Base-by-base conservation (phyloP, 225 moss, liverwort and hornwort species). In the Takakia lepidozioides region DNA sequence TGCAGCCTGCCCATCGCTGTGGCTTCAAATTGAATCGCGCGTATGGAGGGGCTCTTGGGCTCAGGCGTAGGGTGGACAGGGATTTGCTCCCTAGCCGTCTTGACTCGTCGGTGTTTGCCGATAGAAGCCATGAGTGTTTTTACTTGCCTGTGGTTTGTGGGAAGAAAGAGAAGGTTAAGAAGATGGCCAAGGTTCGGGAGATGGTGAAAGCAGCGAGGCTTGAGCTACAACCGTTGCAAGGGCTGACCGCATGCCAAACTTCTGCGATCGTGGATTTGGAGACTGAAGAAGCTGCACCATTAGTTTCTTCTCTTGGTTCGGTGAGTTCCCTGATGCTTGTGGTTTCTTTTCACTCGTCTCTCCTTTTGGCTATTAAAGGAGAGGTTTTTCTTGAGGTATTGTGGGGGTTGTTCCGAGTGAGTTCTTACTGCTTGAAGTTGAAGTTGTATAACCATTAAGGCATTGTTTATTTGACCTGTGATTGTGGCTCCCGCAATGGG, bases 61-160 rank as follows among this genome's bases (percentile, higher is more conserved):
- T 46, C 0, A 27, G 29, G 28, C 16, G 8, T 8, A 29, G 29
- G 27, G 48, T 25, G 16, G 27, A 32, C 0, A 32, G 11, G 32
- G 11, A 32, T 27, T 29, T 27, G 27, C 28, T 14, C 2, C n/a
- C 18, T 15, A 39, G 39, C 13, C 15, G 35, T 19, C 23, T 37
- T 22, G 15, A 39, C 13, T 5, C 26, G 5, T 28, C 27, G 19
- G 40, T 40, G 27, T 54, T 54, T 39, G 40, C 2, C 3, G 66
- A 78, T 66, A 51, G 55, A 7, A 57, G 69, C 44, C 78, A 78
- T 11, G 73, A 78, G 63, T 10, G 26, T 2, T 78, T 78, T 14
- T 78, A 78, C 19, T 1, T 66, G 15, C 69, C 52, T 1, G 73
- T 78, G 45, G 47, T 65, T n/a, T 78, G 78, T 19, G 78, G 78